Evolutionary conservation across 208 protist genomes (phyloP).

Genomic region (Spongospora subterranea): DNA sequence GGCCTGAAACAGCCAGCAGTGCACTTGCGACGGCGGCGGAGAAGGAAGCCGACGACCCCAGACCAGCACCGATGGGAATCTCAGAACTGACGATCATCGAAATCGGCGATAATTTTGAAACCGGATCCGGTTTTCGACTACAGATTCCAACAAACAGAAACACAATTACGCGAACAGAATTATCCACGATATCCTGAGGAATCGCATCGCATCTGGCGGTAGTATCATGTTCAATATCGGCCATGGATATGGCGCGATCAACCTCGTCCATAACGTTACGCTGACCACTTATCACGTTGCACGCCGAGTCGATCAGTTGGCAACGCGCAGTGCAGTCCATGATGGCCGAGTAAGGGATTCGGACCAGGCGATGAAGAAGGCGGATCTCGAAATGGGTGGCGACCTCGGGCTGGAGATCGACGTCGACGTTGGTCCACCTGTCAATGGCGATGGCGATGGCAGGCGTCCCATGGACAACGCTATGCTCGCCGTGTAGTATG

Average conservation of each 20-base stretch:
- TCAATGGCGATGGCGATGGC: constrained; percentile 5
- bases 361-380: neutral
- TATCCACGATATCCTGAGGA: neutral
- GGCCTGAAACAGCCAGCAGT: neutral
- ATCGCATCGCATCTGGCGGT: neutral
- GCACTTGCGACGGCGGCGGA: neutral
- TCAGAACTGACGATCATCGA: neutral
- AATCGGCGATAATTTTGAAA: neutral
- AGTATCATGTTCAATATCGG: neutral
- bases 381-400: neutral
- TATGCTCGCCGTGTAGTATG: constrained; percentile 40
- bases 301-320: constrained; percentile 2
- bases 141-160: neutral
- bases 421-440: neutral
- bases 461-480: constrained; percentile 30
- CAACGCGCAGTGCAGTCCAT: neutral
- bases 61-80: constrained; percentile 5
- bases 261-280: neutral
- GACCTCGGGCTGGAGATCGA: neutral
- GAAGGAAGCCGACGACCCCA: constrained; percentile 38
- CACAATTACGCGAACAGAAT: neutral
- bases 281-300: neutral
- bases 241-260: neutral
- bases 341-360: neutral
- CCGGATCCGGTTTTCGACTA: neutral